Conservation (phyloP, 148 eudicot species). For the Vaccinium corymbosum region DNA sequence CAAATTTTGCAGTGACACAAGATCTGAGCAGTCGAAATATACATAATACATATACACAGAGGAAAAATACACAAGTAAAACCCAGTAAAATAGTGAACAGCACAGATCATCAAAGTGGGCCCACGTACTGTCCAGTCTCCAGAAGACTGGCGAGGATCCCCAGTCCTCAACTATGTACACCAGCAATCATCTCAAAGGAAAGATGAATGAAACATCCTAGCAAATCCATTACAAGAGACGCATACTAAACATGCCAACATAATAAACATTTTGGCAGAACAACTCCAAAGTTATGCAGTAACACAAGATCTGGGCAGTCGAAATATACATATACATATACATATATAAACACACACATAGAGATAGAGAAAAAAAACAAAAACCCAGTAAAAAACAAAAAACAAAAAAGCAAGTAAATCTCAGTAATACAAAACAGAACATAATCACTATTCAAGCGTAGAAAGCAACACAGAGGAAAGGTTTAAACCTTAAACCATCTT, state of each 20-base stretch:
- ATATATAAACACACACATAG: not conserved
- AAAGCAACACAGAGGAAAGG: not conserved
- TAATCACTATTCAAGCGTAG: not conserved
- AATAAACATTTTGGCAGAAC: not conserved
- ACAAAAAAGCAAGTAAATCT: not conserved
- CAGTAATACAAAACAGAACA: not conserved
- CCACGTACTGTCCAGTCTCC: not conserved
- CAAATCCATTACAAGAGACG: not conserved
- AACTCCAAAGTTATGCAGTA: no score
- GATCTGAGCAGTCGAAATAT: not conserved
- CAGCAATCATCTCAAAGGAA: not conserved
- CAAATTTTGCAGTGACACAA: not conserved
- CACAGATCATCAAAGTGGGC: no score
- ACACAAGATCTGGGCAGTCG: not conserved
- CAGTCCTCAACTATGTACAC: not conserved
- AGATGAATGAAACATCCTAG: not conserved
- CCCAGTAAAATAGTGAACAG: not conserved
- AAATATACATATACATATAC: not conserved
- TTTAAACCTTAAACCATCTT: not conserved
- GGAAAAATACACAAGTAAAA: no score
- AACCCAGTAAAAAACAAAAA: no score
- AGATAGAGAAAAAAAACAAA: no score
- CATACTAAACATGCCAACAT: not conserved
- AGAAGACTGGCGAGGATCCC: no score
- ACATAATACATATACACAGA: not conserved